Evolutionary conservation across 2,329 filamentous ascomycete genomes (phyloP), one percentile per base, ranked within the genome.

Genomic region (Aureobasidium sp.): DNA sequence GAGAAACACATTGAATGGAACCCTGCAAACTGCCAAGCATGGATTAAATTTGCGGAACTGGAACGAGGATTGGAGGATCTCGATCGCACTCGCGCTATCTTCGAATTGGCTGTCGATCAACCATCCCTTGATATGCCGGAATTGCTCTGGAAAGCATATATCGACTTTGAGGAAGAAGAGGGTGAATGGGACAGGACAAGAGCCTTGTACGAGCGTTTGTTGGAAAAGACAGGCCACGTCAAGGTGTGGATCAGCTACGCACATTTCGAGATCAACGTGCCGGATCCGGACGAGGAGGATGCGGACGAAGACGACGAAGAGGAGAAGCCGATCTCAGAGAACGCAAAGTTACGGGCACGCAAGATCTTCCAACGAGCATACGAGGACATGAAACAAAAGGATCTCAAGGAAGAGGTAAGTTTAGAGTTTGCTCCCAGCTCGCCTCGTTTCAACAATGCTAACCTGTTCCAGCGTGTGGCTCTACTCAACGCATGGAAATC

Each of bases 191-290:
- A 91, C 59, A 82, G 87, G 53, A 91, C 91, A 5, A 83, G 94
- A 53, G 78, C 79, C 3, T 79, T 99, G 48, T 99, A 97, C 77
- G 93, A 97, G 78, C 85, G 93, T 8, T 82, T 99, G 13, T 82
- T 99, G 47, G 82, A 90, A 70, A 97, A 95, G 85, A 96, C 94
- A n/a, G 88, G 94, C 71, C 94, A 99, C 72, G 91, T 97, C 80
- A 99, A 97, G 80, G 94, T 99, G 64, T 99, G 94, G 94, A 96
- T 94, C 75, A 93, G 90, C 74, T 99, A 93, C 77, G 94, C 94
- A n/a, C 90, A 95, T 74, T 97, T 99, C 71, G 94, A 99, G 76
- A 90, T 97, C 78, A 93, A 94, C 73, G 87, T 96, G 0, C 91
- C 91, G 48, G 91, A 96, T 62, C 83, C 80, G 13, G 80, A 84